Conservation (phyloP, 1,284 basidiomycete species). For the Malassezia obtusa region DNA sequence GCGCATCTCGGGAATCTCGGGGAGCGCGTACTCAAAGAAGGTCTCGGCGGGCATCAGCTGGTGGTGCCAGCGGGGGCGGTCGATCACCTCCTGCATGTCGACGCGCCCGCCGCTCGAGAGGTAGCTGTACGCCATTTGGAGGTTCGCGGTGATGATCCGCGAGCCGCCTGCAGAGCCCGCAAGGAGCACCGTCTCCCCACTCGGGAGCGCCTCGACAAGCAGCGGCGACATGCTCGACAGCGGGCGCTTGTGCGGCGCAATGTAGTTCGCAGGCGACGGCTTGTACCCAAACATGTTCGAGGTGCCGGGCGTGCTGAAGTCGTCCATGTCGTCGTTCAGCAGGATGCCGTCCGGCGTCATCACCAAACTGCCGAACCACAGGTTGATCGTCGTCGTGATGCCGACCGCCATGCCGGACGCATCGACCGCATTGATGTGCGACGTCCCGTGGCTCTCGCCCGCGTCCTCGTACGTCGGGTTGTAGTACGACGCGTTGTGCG, state of each 20-base stretch:
- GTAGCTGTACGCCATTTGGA: constrained; percentile 42
- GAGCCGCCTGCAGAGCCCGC: constrained; percentile 50
- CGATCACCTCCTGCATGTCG: constrained; percentile 30
- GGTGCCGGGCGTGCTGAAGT: constrained; percentile 45
- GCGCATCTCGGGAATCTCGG: constrained; percentile 25
- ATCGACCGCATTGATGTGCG: constrained; percentile 49
- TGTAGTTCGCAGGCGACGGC: constrained; percentile 47
- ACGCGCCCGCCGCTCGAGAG: constrained; percentile 32
- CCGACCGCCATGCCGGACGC: constrained; percentile 48
- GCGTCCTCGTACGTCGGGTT: constrained; percentile 44
- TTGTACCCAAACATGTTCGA: constrained; percentile 49
- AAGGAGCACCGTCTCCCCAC: constrained; percentile 47
- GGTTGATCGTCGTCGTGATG: constrained; percentile 50
- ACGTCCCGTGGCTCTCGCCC: constrained; percentile 48
- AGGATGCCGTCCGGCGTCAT: constrained; percentile 38
- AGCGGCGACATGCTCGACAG: constrained; percentile 48
- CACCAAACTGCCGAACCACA: constrained; percentile 46
- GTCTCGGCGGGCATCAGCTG: constrained; percentile 47
- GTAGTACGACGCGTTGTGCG: constrained; percentile 44
- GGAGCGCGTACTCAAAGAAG: constrained; percentile 42
- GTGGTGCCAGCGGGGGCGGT: constrained; percentile 50
- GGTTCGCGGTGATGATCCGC: constrained; percentile 50
- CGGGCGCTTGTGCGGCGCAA: constrained; percentile 49
- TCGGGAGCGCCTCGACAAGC: constrained; percentile 33
- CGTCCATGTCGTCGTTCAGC: constrained; percentile 50